Evolutionary conservation across 2,329 filamentous ascomycete species (phyloP).

Genomic region (Epichloe festucae): DNA sequence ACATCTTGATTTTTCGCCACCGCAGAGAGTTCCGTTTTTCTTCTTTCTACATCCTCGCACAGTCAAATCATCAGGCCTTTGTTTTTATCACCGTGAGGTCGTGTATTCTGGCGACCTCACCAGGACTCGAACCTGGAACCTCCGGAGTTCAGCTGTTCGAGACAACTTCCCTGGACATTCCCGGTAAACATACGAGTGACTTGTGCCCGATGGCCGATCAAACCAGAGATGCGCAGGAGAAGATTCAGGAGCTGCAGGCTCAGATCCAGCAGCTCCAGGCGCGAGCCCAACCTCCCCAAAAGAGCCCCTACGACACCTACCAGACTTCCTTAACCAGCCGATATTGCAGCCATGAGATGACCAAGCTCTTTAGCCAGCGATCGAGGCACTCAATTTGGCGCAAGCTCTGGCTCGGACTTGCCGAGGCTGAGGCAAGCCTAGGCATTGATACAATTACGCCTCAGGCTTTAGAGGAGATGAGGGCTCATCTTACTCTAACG

Average conservation of each 20-base stretch:
- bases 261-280: slow-evolving; percentile 7
- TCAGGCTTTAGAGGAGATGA: slow-evolving; percentile 67
- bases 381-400: slow-evolving; percentile 69
- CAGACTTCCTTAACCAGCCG: slow-evolving; percentile 58
- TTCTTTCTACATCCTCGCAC: no score
- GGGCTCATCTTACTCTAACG: slow-evolving; percentile 57
- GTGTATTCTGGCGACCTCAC: no score
- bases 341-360: slow-evolving; percentile 66
- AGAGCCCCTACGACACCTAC: slow-evolving; percentile 23
- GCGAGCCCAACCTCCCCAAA: neutral
- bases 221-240: slow-evolving; percentile 3
- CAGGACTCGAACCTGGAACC: no score
- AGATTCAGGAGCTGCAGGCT: slow-evolving; percentile 7
- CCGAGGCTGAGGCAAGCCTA: slow-evolving; percentile 69
- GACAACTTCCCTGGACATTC: no score
- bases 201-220: slow-evolving; percentile 1
- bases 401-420: slow-evolving; percentile 73
- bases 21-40: no score
- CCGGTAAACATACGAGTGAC: neutral
- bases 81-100: no score
- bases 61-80: no score
- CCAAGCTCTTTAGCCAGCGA: slow-evolving; percentile 65
- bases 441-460: slow-evolving; percentile 57
- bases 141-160: no score
- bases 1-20: no score